Percentiles rank a stretch among this genome's conserved stretches.
These are phyloP conservation scores for Thecaphora thlaspeos DNA, from an alignment of 1,284 basidiomycete genomes.

Conservation along the genomic window DNA sequence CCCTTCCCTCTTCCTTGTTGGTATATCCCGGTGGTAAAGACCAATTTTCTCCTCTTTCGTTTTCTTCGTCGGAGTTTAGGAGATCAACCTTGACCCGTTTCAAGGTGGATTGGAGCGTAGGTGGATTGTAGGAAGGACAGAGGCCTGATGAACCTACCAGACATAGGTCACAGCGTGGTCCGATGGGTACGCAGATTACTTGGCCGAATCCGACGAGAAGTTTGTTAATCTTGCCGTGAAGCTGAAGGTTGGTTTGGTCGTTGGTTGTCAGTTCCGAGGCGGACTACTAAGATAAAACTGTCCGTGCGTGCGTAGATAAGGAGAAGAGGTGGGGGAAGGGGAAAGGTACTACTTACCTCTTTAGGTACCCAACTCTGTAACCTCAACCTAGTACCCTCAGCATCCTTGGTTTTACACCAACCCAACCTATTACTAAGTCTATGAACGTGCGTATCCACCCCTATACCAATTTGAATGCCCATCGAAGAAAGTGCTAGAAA, in stretches of 20 bases:
- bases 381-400: constrained; percentile 71
- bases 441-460: constrained; percentile 94
- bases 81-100: constrained; percentile 35
- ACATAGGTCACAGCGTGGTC: constrained; percentile 71
- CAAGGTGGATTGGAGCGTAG: constrained; percentile 27
- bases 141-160: constrained; percentile 24
- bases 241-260: constrained; percentile 1
- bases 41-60: constrained; percentile 10
- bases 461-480: constrained; percentile 90
- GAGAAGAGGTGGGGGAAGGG: too few relatives aligned
- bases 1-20: not conserved
- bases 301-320: too few relatives aligned
- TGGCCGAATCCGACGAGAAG: constrained; percentile 63
- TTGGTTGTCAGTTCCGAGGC: too few relatives aligned
- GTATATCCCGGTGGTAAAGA: constrained; percentile 5
- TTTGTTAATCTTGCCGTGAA: constrained; percentile 48
- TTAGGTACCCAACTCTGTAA: constrained; percentile 52
- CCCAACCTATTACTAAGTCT: constrained; percentile 86
- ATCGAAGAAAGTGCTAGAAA: constrained; percentile 71
- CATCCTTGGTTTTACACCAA: constrained; percentile 86
- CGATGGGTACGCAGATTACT: constrained; percentile 78
- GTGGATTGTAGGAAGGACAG: constrained; percentile 42
- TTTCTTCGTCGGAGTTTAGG: constrained; percentile 13
- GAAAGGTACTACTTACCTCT: constrained; percentile 9
- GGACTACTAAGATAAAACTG: too few relatives aligned